phyloP scores from a whole-genome alignment of 2,329 filamentous ascomycete species.

The Colletotrichum australisinense region DNA sequence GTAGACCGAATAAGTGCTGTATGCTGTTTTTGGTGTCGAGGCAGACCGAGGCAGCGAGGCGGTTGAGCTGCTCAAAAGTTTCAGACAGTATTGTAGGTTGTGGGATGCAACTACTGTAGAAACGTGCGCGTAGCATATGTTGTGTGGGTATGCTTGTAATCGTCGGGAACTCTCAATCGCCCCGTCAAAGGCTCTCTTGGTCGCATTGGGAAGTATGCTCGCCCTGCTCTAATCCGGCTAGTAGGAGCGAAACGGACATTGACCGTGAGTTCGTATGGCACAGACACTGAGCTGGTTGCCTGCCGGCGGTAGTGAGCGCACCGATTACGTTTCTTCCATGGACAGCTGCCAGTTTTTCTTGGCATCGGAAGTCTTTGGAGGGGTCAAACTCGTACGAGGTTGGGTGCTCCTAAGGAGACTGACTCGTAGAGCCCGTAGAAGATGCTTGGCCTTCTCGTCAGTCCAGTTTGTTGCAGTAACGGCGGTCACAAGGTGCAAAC shows the following conservation, averaged over 20 bases:
- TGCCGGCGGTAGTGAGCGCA: not conserved
- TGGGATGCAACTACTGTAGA: not conserved
- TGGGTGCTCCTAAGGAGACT: conserved; percentile 20
- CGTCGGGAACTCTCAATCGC: not conserved
- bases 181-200: not conserved
- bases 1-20: not conserved
- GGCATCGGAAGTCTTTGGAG: conserved; percentile 31
- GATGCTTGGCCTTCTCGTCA: conserved; percentile 13
- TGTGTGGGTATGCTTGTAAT: not conserved
- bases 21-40: not conserved
- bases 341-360: conserved; percentile 21
- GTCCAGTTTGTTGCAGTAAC: not conserved
- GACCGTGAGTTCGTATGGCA: conserved; percentile 2
- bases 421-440: conserved; percentile 14
- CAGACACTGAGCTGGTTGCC: not conserved
- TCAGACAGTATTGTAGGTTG: not conserved
- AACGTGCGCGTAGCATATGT: not conserved
- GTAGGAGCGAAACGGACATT: not conserved
- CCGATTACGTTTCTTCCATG: conserved; percentile 18
- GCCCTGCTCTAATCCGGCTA: not conserved
- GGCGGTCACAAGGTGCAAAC: not conserved
- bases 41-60: not conserved
- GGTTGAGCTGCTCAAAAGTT: not conserved
- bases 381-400: conserved; percentile 23
- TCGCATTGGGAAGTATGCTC: not conserved